Conservation (phyloP, 116 monocot species). For the Trichopus zeylanicus region DNA sequence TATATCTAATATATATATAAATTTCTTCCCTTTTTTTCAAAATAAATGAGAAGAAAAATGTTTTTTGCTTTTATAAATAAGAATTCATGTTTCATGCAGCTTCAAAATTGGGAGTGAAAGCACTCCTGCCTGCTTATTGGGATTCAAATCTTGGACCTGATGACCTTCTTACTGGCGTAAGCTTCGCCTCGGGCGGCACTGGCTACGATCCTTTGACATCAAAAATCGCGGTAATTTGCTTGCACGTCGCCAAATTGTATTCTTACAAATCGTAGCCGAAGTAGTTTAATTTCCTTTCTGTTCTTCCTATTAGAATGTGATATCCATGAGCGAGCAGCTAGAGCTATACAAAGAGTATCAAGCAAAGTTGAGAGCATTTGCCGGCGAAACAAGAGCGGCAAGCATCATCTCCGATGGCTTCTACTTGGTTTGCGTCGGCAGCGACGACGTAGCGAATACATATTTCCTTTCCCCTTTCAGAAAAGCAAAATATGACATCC, state of each 20-base stretch:
- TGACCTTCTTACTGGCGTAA: slow-evolving; percentile 56
- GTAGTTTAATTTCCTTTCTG: neutral
- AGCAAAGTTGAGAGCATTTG: slow-evolving; percentile 34
- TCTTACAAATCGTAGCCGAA: too few species aligned
- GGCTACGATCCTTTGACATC: slow-evolving; percentile 51
- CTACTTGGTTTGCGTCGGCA: slow-evolving; percentile 39
- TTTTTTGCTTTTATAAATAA: too few species aligned
- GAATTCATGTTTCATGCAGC: too few species aligned
- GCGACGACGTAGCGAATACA: slow-evolving; percentile 53
- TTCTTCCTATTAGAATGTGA: slow-evolving; percentile 28
- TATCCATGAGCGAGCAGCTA: slow-evolving; percentile 53
- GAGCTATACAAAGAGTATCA: slow-evolving; percentile 68
- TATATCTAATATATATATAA: too few species aligned
- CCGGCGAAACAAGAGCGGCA: slow-evolving; percentile 33
- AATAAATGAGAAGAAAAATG: too few species aligned
- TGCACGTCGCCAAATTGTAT: too few species aligned
- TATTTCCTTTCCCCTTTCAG: slow-evolving; percentile 40
- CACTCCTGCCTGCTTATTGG: slow-evolving; percentile 45
- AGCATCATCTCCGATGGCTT: slow-evolving; percentile 30
- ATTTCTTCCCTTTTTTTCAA: too few species aligned
- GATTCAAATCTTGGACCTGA: slow-evolving; percentile 13
- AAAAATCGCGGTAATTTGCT: slow-evolving; percentile 24
- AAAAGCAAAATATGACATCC: slow-evolving; percentile 31
- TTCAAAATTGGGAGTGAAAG: slow-evolving; percentile 43
- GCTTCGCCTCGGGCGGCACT: slow-evolving; percentile 57